Base-by-base conservation (phyloP, 192 early-diverging fungal species). In the Coemansia sp. region DNA sequence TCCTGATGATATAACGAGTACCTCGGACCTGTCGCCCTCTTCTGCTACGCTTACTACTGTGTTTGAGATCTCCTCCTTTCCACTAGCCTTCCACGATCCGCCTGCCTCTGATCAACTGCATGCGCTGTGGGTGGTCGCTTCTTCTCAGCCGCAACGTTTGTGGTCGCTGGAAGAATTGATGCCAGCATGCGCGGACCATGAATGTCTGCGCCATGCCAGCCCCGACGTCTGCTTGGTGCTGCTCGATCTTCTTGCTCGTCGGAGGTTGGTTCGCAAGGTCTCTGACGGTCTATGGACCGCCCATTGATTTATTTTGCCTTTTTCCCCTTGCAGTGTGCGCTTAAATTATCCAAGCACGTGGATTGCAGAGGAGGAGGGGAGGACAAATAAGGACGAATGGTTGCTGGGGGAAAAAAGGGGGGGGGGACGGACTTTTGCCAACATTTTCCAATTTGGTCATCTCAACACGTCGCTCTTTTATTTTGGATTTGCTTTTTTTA, bases 281-380 rank as follows among this genome's bases (percentile, higher is more conserved):
- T 56, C 67, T 0, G 75, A 78, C 21, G 48, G 30, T 19, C 58
- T 73, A 28, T 79, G 76, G 76, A 52, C 71, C 1, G 76, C 76
- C 10, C 75, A 72, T 24, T 78, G 51, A 51, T 28, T 1, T 7
- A 54, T 54, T 30, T 8, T n/a, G 6, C 14, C 12, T 28, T 54
- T 28, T 53, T 23, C 3, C 4, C 8, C 34, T 9, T 38, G 1
- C 34, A 38, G 6, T 38, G 34, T 38, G 10, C n/a, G n/a, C n/a
- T n/a, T n/a, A n/a, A n/a, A n/a, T n/a, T n/a, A n/a, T n/a, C n/a
- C n/a, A n/a, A 7, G 10, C 34, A 38, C 34, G 34, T 38, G 34
- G 6, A 38, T 38, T 9, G 10, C 34, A 9, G 34, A 38, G 34
- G 34, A 38, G 34, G 34, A 9, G 34, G 30, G n/a, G n/a, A n/a